These are phyloP conservation scores for Phalaenopsis aphrodite DNA, from an alignment of 106 monocot species.

Conservation along the genomic window DNA sequence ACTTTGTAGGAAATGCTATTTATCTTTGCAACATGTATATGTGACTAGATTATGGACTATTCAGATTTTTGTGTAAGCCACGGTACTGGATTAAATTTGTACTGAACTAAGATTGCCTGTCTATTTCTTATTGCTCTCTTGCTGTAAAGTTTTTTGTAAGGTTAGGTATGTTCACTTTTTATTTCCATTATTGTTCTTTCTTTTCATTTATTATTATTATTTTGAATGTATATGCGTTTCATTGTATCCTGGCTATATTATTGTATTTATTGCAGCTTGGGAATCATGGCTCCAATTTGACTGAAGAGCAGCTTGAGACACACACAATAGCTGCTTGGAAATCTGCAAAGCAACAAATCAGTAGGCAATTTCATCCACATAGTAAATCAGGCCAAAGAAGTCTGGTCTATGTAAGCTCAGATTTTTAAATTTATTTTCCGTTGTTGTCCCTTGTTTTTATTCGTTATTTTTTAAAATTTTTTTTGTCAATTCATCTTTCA, in stretches of 20 bases:
- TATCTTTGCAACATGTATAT: no score
- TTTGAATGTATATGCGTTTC: background rate
- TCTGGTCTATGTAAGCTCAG: constrained; percentile 41
- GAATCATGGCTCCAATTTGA: constrained; percentile 70
- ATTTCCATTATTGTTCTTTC: no score
- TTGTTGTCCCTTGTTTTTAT: background rate
- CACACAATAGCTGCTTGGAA: constrained; percentile 95
- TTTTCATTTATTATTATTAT: background rate
- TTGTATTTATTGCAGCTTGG: constrained; percentile 50
- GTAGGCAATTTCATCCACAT: constrained; percentile 31
- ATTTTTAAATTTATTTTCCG: background rate
- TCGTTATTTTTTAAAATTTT: background rate
- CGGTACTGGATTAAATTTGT: no score
- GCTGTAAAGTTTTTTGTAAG: no score
- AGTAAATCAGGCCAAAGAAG: constrained; percentile 29
- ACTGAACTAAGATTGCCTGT: no score
- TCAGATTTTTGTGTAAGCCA: no score
- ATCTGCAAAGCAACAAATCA: constrained; percentile 47
- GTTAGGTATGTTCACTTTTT: no score
- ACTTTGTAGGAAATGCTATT: no score
- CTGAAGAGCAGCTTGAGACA: constrained; percentile 85
- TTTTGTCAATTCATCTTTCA: background rate
- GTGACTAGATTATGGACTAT: no score
- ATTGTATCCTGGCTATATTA: background rate
- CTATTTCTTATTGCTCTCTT: no score